Evolutionary conservation across 805 yeast species (phyloP), one percentile per base, ranked within the genome.

Genomic region (Ogataea naganishii): DNA sequence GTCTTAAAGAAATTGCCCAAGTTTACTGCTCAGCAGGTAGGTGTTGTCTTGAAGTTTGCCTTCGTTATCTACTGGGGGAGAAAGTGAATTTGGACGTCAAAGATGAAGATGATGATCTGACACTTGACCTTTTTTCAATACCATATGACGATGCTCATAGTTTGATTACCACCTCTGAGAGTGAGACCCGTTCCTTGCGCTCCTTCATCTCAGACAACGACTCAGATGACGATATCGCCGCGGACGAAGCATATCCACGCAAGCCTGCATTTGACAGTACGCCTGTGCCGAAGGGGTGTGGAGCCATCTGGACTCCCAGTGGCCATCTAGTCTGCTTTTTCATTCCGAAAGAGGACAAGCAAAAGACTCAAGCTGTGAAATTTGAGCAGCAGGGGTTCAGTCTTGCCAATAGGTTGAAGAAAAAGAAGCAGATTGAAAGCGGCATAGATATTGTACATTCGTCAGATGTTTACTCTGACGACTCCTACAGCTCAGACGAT

Each of bases 261-360:
- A 47, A 45, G 18, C 57, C 61, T 1, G 44, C 63, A 4, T 69
- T 75, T 44, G 94, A 84, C 47, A 77, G 84, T 23, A 83, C 95
- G 0, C 96, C 96, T 0, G 68, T 88, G 10, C 96, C 96, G 0
- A 86, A 83, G 47, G 92, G 86, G 7, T 88, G 95, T 59, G 96
- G 96, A 7, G 96, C 95, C 0, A 62, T 73, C 2, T 88, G 96
- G 95, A 66, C 94, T 0, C 67, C 74, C 9, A 68, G 72, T 3
- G 96, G 96, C 0, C 73, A 73, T 35, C 58, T 88, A 29, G 79
- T 88, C 1, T 83, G 95, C 47, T 88, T 88, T 45, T 85, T 84
- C 54, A 69, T 79, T 7, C 75, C 80, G 0, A 71, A 70, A 29
- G 64, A 56, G 27, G 60, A 56, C 45, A 56, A 62, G 39, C 59